A percentile compares a stretch with the other conserved stretches of the same genome.
These are phyloP conservation scores for Wallacemonas sp. DNA, from an alignment of 208 protist genomes.

Conservation along the genomic window DNA sequence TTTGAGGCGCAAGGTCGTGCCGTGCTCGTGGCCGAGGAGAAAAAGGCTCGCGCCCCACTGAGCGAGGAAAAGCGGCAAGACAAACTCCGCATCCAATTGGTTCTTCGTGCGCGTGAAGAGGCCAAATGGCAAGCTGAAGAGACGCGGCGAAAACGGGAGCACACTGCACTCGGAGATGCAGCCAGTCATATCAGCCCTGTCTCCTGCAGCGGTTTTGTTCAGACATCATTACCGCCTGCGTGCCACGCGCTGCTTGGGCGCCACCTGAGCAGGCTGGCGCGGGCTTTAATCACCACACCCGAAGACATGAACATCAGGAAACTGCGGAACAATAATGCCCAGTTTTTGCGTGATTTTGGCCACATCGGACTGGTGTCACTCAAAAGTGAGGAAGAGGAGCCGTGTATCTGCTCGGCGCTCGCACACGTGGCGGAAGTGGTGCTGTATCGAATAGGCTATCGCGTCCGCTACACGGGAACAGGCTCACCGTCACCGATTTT, in stretches of 20 bases:
- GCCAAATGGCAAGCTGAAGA: slow-evolving; percentile 50
- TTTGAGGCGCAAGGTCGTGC: slow-evolving; percentile 44
- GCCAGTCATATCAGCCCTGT: slow-evolving; percentile 1
- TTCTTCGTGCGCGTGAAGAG: slow-evolving; percentile 26
- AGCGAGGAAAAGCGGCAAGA: slow-evolving; percentile 18
- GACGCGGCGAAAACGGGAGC: slow-evolving; percentile 37
- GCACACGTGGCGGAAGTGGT: slow-evolving; percentile 47
- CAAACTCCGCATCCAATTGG: slow-evolving; percentile 22
- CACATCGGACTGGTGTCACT: slow-evolving; percentile 36
- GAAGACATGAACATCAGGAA: slow-evolving; percentile 77
- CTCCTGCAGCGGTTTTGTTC: slow-evolving; percentile 13
- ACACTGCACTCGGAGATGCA: slow-evolving; percentile 2
- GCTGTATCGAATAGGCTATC: slow-evolving; percentile 72
- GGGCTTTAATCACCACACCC: slow-evolving; percentile 54
- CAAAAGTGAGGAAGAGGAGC: neutral
- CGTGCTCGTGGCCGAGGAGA: slow-evolving; percentile 50
- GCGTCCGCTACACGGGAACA: slow-evolving; percentile 55
- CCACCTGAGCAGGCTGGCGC: slow-evolving; percentile 40
- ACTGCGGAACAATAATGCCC: slow-evolving; percentile 75
- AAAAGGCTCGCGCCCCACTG: slow-evolving; percentile 20
- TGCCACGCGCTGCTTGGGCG: slow-evolving; percentile 19
- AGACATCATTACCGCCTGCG: slow-evolving; percentile 19
- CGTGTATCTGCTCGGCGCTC: slow-evolving; percentile 27
- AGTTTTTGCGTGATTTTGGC: slow-evolving; percentile 67
- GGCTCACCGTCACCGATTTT: slow-evolving; percentile 23